phyloP scores from a whole-genome alignment of 208 protist species.

The Trypanosoma lewisi region DNA sequence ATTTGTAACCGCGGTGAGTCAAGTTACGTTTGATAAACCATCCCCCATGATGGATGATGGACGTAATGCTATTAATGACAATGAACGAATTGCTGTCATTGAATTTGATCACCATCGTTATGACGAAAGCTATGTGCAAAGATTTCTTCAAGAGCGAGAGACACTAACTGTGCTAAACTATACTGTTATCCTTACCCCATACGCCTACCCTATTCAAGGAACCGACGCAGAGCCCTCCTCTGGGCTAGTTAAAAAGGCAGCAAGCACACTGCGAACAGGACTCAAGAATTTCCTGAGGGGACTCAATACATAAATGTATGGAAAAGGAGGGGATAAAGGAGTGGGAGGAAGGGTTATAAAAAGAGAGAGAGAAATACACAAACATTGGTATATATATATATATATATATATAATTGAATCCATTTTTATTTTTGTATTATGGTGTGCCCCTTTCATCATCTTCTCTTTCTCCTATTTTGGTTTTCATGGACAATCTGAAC shows the following conservation, averaged over 20 bases:
- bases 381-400: no score
- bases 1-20: constrained; percentile 25
- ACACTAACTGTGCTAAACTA: constrained; percentile 35
- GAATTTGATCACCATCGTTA: constrained; percentile 65
- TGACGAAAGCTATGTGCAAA: constrained; percentile 35
- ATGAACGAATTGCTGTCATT: constrained; percentile 52
- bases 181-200: constrained; percentile 48
- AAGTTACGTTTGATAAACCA: constrained; percentile 26
- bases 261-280: constrained; percentile 56
- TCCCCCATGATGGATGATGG: constrained; percentile 22
- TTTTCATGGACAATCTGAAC: no score
- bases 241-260: constrained; percentile 56
- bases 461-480: no score
- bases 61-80: constrained; percentile 16
- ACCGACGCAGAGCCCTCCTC: constrained; percentile 20
- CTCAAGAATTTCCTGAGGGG: constrained; percentile 71
- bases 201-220: constrained; percentile 51
- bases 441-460: no score
- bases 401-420: no score
- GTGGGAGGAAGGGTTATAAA: no score
- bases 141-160: constrained; percentile 39
- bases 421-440: no score
- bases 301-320: constrained; percentile 46
- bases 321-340: no score
- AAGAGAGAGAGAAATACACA: no score